Base-by-base conservation (phyloP, 2,329 filamentous ascomycete species). In the Fusarium miscanthi region DNA sequence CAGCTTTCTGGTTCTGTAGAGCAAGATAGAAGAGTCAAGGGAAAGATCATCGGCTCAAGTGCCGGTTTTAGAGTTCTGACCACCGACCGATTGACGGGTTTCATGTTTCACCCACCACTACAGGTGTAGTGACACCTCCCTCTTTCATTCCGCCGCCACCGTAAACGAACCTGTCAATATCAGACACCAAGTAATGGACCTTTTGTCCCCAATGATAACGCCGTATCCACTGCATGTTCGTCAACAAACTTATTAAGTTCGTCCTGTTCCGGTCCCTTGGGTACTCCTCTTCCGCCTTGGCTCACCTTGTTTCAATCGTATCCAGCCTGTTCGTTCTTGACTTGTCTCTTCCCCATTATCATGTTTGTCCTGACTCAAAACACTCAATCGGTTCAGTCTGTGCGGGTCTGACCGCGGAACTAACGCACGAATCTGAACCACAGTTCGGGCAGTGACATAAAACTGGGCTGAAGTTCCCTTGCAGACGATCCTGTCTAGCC, bases 361-460 rank as follows among this genome's bases (percentile, higher is more conserved):
- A 33, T 57, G 48, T n/a, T 30, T 17, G 16, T 23, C 37, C 31
- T 38, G n/a, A 30, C 37, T 57, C 48, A 17, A 49, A 57, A 33
- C 43, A 17, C 41, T 17, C 30, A 3, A 57, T 57, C 31, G 17
- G 25, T 30, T 14, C 54, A 57, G 46, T 54, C 57, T 54, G 46
- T 60, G 49, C 48, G 38, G 30, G 58, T 57, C 58, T 60, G 37
- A 57, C 40, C 49, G 48, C 58, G 48, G 38, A 27, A 57, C 49
- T 35, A 37, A 27, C 19, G 19, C 23, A 38, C 33, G 10, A 52
- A 38, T 38, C 33, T 52, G 49, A 52, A 52, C 19, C 49, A 52
- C 33, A 21, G 23, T 30, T 41, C 57, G 57, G 57, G 19, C 37
- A 35, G 37, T 54, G 57, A 42, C 37, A 60, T 37, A 35, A 35